A percentile compares a stretch with the other conserved stretches of the same genome.
These are phyloP conservation scores for Maudiozyma serrabonitensis DNA, from an alignment of 805 yeast genomes.

Conservation along the genomic window DNA sequence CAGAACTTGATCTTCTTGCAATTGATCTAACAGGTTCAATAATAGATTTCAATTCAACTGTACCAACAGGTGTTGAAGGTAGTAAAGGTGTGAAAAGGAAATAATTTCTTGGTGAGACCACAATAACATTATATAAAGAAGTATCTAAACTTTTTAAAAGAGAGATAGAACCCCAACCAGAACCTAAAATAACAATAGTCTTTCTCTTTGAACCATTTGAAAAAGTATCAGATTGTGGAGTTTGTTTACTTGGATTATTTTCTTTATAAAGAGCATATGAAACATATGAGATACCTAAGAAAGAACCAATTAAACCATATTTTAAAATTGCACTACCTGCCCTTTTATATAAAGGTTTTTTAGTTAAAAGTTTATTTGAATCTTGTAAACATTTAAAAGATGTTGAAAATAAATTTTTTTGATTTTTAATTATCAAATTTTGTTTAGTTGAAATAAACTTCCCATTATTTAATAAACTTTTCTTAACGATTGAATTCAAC, in stretches of 20 bases:
- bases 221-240: slow-evolving; percentile 48
- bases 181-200: slow-evolving; percentile 59
- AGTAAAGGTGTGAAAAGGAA: slow-evolving; percentile 91
- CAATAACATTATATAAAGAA: slow-evolving; percentile 74
- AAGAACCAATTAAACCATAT: slow-evolving; percentile 34
- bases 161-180: slow-evolving; percentile 94
- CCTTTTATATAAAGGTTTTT: slow-evolving; percentile 8
- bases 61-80: slow-evolving; percentile 92
- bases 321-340: slow-evolving; percentile 24
- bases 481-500: slow-evolving; percentile 1
- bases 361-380: not conserved
- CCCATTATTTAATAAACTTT: not conserved
- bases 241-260: slow-evolving; percentile 49
- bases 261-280: slow-evolving; percentile 59
- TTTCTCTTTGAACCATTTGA: slow-evolving; percentile 37
- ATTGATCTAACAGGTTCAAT: slow-evolving; percentile 88
- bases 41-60: slow-evolving; percentile 81
- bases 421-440: not conserved
- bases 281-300: slow-evolving; percentile 46
- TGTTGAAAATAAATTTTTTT: slow-evolving; percentile 1
- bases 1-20: slow-evolving; percentile 69
- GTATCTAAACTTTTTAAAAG: slow-evolving; percentile 79
- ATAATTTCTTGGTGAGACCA: slow-evolving; percentile 91
- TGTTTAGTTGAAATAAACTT: not conserved
- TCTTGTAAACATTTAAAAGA: not conserved